Percentiles rank a stretch among this genome's conserved stretches.
Conservation (phyloP, 176 grass and related monocot species). For the barley (Hordeum vulgare) region DNA sequence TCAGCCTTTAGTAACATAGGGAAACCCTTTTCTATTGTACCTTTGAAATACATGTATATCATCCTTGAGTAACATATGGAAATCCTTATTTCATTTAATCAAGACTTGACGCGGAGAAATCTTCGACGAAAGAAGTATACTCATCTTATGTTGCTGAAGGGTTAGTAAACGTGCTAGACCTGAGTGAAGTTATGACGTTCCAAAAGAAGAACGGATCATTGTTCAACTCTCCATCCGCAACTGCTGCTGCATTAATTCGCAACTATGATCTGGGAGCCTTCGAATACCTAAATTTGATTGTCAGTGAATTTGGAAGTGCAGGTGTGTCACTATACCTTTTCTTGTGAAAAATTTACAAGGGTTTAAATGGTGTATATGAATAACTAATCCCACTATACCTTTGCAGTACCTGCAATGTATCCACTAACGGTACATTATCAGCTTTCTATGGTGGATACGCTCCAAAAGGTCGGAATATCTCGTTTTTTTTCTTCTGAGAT, state of each 20-base stretch:
- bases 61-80: too few relatives aligned
- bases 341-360: neutral
- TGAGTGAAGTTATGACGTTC: neutral
- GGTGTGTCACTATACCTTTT: slow-evolving; percentile 20
- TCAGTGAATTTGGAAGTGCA: slow-evolving; percentile 41
- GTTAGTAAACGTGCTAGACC: slow-evolving; percentile 42
- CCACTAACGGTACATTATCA: slow-evolving; percentile 32
- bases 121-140: slow-evolving; percentile 47
- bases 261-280: slow-evolving; percentile 38
- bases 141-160: slow-evolving; percentile 66
- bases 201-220: too few relatives aligned
- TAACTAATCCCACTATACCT: neutral
- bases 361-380: neutral
- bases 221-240: slow-evolving; percentile 34
- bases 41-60: too few relatives aligned
- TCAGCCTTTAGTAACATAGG: too few relatives aligned
- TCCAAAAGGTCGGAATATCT: slow-evolving; percentile 63
- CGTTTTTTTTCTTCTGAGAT: slow-evolving; percentile 43
- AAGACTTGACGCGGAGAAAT: slow-evolving; percentile 31
- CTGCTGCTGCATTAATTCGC: slow-evolving; percentile 50
- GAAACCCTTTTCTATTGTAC: too few relatives aligned
- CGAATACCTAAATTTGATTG: slow-evolving; percentile 49
- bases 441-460: slow-evolving; percentile 49
- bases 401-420: slow-evolving; percentile 47
- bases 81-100: neutral